Evolutionary conservation across 352 stramenopile genomes (phyloP).

Genomic region (Pythium brachiatum): DNA sequence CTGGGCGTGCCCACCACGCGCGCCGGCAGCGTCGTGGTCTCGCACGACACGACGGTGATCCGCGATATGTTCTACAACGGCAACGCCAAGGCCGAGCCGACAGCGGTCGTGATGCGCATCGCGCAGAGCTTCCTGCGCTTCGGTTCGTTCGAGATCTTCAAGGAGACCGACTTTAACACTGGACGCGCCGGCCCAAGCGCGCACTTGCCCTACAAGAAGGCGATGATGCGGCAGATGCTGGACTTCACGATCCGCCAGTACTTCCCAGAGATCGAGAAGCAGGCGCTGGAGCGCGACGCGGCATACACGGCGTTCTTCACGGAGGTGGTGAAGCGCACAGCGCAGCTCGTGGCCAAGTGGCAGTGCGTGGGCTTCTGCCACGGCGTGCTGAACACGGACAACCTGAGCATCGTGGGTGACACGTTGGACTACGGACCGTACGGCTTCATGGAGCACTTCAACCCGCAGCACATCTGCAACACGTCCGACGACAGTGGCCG

Average conservation of each 20-base stretch:
- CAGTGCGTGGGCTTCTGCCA: constrained; percentile 89
- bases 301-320: constrained; percentile 52
- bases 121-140: constrained; percentile 93
- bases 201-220: constrained; percentile 54
- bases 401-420: constrained; percentile 89
- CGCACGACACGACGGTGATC: constrained; percentile 61
- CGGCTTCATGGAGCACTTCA: constrained; percentile 92
- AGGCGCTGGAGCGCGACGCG: constrained; percentile 8
- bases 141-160: constrained; percentile 96
- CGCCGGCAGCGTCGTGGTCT: constrained; percentile 78
- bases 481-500: constrained; percentile 75
- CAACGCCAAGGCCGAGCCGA: constrained; percentile 77
- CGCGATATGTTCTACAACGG: constrained; percentile 90
- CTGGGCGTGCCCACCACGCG: constrained; percentile 94
- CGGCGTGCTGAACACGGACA: constrained; percentile 92
- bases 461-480: constrained; percentile 80
- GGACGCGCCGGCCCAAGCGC: constrained; percentile 68
- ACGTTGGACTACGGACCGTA: constrained; percentile 93
- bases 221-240: constrained; percentile 74
- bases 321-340: constrained; percentile 71
- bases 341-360: constrained; percentile 79
- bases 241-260: constrained; percentile 77
- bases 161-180: constrained; percentile 59
- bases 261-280: constrained; percentile 46
- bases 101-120: constrained; percentile 86